phyloP scores from a whole-genome alignment of 2,329 filamentous ascomycete species.

The Plectosphaerella cucumerina region DNA sequence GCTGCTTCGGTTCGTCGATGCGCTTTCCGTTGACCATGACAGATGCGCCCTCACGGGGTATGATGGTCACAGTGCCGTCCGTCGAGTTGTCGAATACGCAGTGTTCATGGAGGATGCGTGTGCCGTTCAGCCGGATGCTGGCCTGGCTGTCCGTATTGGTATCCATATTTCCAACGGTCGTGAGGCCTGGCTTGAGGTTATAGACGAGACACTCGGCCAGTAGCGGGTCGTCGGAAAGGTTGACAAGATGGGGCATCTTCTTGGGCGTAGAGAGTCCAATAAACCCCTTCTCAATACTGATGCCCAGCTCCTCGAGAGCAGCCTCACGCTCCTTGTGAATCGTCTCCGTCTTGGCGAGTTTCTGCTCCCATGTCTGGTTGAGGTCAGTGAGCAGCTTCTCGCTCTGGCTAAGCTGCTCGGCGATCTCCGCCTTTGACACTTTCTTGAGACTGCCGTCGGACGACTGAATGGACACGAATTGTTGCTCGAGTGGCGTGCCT shows the following conservation, averaged over 20 bases:
- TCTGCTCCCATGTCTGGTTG: slow-evolving; percentile 99
- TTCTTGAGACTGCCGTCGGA: slow-evolving; percentile 85
- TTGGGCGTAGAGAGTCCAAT: slow-evolving; percentile 93
- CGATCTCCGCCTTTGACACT: slow-evolving; percentile 97
- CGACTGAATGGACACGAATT: slow-evolving; percentile 91
- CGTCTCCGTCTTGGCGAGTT: slow-evolving; percentile 87
- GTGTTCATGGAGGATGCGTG: slow-evolving; percentile 86
- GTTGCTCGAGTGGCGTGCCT: slow-evolving; percentile 87
- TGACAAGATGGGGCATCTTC: slow-evolving; percentile 99
- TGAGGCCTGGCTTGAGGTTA: slow-evolving; percentile 93
- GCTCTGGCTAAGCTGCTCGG: slow-evolving; percentile 91
- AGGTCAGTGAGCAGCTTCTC: slow-evolving; percentile 95
- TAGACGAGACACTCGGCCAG: slow-evolving; percentile 96
- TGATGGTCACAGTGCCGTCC: slow-evolving; percentile 87
- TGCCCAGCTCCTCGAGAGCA: slow-evolving; percentile 91
- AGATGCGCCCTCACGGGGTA: slow-evolving; percentile 85
- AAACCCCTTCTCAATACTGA: slow-evolving; percentile 98
- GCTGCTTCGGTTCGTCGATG: slow-evolving; percentile 76
- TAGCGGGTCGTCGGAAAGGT: slow-evolving; percentile 89
- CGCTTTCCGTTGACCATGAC: slow-evolving; percentile 97
- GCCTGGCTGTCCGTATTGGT: slow-evolving; percentile 69
- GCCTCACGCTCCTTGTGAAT: slow-evolving; percentile 97
- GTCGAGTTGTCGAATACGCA: slow-evolving; percentile 85
- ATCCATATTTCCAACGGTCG: slow-evolving; percentile 91
- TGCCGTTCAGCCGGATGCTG: slow-evolving; percentile 91